These are phyloP conservation scores for Tulasnella sp. DNA, from an alignment of 768 basidiomycete genomes.

Conservation along the genomic window DNA sequence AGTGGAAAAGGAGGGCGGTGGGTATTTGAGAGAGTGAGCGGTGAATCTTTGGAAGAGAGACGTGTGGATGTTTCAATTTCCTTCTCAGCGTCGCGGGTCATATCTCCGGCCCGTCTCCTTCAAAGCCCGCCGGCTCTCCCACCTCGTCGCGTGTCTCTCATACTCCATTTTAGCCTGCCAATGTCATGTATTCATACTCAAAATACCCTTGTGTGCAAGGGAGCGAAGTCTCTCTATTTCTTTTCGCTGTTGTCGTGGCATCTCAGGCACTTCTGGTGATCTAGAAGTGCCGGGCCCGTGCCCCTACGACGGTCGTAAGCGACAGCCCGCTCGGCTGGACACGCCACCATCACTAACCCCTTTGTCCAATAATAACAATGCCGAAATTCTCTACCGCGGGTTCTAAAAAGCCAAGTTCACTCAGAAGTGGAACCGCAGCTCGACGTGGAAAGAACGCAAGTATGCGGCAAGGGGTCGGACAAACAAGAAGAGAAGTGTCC, in stretches of 20 bases:
- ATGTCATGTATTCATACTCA: not conserved
- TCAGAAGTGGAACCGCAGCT: not conserved
- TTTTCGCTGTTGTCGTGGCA: not conserved
- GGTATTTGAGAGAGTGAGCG: not conserved
- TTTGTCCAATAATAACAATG: not conserved
- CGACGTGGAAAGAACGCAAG: not conserved
- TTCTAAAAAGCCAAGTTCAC: not conserved
- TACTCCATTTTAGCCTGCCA: not conserved
- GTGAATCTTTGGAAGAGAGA: conserved; percentile 3
- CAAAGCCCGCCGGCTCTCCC: not conserved
- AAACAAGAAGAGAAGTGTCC: not conserved
- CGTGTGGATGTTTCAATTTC: not conserved
- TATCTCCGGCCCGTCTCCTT: not conserved
- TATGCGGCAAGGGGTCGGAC: not conserved
- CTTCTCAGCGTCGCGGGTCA: not conserved
- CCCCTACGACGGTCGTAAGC: not conserved
- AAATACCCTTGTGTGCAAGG: not conserved
- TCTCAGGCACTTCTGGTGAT: not conserved
- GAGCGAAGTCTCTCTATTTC: not conserved
- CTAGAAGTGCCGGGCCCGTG: not conserved
- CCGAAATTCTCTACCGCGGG: not conserved
- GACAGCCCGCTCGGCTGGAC: not conserved
- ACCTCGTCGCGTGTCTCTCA: not conserved
- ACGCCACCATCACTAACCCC: no score
- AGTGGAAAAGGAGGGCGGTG: not conserved